These are phyloP conservation scores for Eucalyptus brandiana DNA, from an alignment of 345 rosid genomes.

Conservation along the genomic window DNA sequence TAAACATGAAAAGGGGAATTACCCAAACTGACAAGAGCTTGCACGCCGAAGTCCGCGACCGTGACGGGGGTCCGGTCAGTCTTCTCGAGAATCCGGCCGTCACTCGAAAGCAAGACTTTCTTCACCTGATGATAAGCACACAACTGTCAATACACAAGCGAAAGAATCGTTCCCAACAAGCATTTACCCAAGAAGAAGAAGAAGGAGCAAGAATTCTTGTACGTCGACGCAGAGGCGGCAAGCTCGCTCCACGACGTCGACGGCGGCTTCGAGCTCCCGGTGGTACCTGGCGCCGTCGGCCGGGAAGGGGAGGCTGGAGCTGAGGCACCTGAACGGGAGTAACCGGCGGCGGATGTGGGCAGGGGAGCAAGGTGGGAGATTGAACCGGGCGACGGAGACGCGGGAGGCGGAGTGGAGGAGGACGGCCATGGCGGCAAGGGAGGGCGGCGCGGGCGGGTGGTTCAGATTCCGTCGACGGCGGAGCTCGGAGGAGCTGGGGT, in stretches of 20 bases:
- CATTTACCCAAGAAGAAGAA: background rate
- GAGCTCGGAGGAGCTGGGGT: background rate
- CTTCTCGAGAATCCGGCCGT: slow-evolving; percentile 57
- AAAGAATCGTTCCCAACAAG: background rate
- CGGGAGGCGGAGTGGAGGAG: slow-evolving; percentile 22
- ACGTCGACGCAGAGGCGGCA: slow-evolving; percentile 79
- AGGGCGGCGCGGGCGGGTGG: background rate
- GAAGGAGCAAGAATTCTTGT: background rate
- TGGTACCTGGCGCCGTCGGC: slow-evolving; percentile 52
- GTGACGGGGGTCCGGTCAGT: slow-evolving; percentile 78
- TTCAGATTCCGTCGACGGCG: background rate
- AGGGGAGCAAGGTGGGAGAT: background rate
- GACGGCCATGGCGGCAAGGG: slow-evolving; percentile 22
- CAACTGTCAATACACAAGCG: background rate
- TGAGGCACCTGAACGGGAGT: slow-evolving; percentile 36
- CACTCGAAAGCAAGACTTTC: slow-evolving; percentile 21
- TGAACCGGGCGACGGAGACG: slow-evolving; percentile 24
- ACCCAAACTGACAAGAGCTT: slow-evolving; percentile 85
- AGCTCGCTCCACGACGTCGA: slow-evolving; percentile 65
- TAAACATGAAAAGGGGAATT: background rate
- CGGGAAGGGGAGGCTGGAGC: slow-evolving; percentile 54
- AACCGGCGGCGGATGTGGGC: slow-evolving; percentile 5
- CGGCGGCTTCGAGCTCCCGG: slow-evolving; percentile 63
- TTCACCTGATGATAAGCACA: slow-evolving; percentile 18
- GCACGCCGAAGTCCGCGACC: slow-evolving; percentile 88